A percentile compares a stretch with the other conserved stretches of the same genome.
These are phyloP conservation scores for Candida sakaeoensis DNA, from an alignment of 805 yeast genomes.

Conservation along the genomic window DNA sequence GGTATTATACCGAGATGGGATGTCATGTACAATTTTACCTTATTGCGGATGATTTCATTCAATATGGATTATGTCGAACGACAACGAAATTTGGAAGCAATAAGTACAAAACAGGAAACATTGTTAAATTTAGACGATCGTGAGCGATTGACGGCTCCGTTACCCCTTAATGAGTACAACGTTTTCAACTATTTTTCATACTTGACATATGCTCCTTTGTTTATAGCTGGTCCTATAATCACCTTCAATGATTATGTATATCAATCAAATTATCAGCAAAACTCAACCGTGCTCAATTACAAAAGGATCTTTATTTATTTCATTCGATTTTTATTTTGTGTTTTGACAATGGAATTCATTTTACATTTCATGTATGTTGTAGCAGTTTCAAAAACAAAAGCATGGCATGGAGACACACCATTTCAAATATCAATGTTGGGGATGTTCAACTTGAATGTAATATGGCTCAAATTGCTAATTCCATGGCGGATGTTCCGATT, in stretches of 20 bases:
- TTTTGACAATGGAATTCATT: slow-evolving; percentile 83
- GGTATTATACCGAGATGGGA: slow-evolving; percentile 94
- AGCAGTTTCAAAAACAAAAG: slow-evolving; percentile 83
- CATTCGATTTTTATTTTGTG: slow-evolving; percentile 63
- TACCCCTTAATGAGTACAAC: slow-evolving; percentile 58
- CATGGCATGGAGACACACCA: slow-evolving; percentile 88
- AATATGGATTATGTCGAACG: slow-evolving; percentile 69
- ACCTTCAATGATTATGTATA: slow-evolving; percentile 88
- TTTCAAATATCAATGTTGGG: slow-evolving; percentile 95
- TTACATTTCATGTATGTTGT: slow-evolving; percentile 89
- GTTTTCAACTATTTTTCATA: slow-evolving; percentile 71
- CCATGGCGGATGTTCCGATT: slow-evolving; percentile 96
- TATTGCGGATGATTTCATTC: slow-evolving; percentile 79
- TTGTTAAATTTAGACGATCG: slow-evolving; percentile 46
- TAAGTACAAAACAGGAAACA: slow-evolving; percentile 11
- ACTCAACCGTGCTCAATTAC: slow-evolving; percentile 53
- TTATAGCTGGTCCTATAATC: slow-evolving; percentile 91
- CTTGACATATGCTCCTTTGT: slow-evolving; percentile 79
- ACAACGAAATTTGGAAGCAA: slow-evolving; percentile 14
- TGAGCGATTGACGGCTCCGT: slow-evolving; percentile 61
- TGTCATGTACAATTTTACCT: slow-evolving; percentile 86
- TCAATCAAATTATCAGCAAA: slow-evolving; percentile 55
- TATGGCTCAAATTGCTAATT: slow-evolving; percentile 87
- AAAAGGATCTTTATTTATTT: slow-evolving; percentile 60
- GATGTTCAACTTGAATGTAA: slow-evolving; percentile 79